Evolutionary conservation across 2,329 filamentous ascomycete species (phyloP).

Genomic region (Lecanicillium sp.): DNA sequence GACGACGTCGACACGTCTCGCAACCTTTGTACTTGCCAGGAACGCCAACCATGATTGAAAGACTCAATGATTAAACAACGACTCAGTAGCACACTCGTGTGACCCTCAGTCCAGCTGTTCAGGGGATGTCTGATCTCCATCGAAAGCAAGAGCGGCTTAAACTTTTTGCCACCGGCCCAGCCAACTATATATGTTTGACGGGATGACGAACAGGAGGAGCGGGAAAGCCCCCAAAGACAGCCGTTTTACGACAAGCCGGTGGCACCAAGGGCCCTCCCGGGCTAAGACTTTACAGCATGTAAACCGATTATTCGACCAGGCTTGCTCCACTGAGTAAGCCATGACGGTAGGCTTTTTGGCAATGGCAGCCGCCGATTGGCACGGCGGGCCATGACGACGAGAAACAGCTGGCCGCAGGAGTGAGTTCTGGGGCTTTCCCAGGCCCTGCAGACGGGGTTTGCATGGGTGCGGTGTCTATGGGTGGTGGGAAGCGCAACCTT

Average conservation of each 20-base stretch:
- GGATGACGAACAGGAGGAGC: neutral
- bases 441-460: no score
- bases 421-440: slow-evolving; percentile 3
- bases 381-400: neutral
- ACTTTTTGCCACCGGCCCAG: slow-evolving; percentile 5
- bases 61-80: slow-evolving; percentile 1
- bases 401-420: neutral
- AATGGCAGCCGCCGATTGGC: slow-evolving; percentile 8
- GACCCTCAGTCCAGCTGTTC: slow-evolving; percentile 5
- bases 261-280: slow-evolving; percentile 3
- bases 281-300: neutral
- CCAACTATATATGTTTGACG: slow-evolving; percentile 8
- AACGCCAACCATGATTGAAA: slow-evolving; percentile 47
- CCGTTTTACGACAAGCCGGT: neutral
- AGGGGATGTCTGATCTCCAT: slow-evolving; percentile 1
- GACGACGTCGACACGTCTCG: slow-evolving; percentile 50
- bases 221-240: neutral
- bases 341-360: slow-evolving; percentile 4
- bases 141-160: neutral
- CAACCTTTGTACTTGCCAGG: slow-evolving; percentile 58
- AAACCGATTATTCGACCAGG: slow-evolving; percentile 4
- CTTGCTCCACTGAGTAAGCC: slow-evolving; percentile 9
- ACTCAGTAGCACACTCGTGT: neutral
- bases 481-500: no score
- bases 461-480: no score